These are phyloP conservation scores for Jaltomata sinuosa DNA, from an alignment of 257 asterid genomes.

Conservation along the genomic window DNA sequence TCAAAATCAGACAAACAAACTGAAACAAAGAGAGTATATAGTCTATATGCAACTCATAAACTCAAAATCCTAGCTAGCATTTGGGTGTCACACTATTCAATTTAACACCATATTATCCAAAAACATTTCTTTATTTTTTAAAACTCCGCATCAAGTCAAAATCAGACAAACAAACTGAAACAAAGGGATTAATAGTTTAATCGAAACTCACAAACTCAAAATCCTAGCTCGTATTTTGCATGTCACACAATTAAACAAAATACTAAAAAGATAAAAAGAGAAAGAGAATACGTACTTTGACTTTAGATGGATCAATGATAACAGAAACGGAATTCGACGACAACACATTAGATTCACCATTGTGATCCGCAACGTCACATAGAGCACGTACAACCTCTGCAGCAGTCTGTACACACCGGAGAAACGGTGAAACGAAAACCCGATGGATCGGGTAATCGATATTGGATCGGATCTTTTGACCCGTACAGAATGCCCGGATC, in stretches of 20 bases:
- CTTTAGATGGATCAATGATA: constrained; percentile 52
- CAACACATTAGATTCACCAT: constrained; percentile 29
- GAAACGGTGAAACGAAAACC: constrained; percentile 73
- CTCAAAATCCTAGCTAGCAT: too few species aligned
- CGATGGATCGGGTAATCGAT: constrained; percentile 64
- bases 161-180: too few species aligned
- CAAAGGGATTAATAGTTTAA: too few species aligned
- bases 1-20: too few species aligned
- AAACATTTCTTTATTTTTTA: too few species aligned
- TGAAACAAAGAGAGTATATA: too few species aligned
- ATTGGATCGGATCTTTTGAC: constrained; percentile 37
- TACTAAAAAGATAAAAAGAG: neutral
- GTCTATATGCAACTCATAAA: too few species aligned
- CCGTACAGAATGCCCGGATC: constrained; percentile 65
- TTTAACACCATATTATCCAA: too few species aligned
- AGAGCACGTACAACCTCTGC: constrained; percentile 55
- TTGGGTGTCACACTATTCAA: too few species aligned
- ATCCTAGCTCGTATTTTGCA: too few species aligned
- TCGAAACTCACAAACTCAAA: too few species aligned
- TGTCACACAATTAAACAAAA: neutral
- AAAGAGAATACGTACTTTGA: constrained; percentile 41
- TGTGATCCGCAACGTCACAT: constrained; percentile 37
- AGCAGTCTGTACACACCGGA: constrained; percentile 88
- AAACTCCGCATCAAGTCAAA: too few species aligned
- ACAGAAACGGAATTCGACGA: constrained; percentile 36